Conservation (phyloP, 1,139 yeast genomes). For the Taphrina sp. region DNA sequence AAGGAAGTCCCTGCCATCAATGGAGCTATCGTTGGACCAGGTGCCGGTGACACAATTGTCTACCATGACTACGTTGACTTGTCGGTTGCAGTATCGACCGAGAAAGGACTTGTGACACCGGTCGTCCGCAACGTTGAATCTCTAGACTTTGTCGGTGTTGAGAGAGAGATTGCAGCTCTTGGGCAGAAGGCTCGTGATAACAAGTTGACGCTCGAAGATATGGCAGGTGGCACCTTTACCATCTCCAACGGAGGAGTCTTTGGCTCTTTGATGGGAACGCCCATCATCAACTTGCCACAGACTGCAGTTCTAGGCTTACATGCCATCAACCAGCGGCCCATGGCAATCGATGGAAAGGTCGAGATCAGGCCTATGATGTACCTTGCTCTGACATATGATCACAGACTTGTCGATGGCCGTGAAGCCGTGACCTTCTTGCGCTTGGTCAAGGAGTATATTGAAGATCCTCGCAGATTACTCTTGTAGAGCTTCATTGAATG, state of each 20-base stretch:
- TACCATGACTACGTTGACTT: constrained; percentile 96
- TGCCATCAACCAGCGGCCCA: constrained; percentile 97
- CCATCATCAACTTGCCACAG: constrained; percentile 97
- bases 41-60: constrained; percentile 82
- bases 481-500: not conserved
- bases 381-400: constrained; percentile 96
- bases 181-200: constrained; percentile 97
- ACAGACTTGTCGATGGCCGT: constrained; percentile 97
- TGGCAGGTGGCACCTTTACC: constrained; percentile 99
- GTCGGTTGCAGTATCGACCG: constrained; percentile 97
- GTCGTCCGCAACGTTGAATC: constrained; percentile 97
- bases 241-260: constrained; percentile 99
- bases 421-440: constrained; percentile 97
- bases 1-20: constrained; percentile 94
- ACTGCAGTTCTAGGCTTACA: constrained; percentile 97
- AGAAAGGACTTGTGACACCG: constrained; percentile 98
- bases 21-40: constrained; percentile 77
- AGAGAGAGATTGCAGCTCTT: constrained; percentile 73
- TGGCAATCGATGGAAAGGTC: constrained; percentile 91
- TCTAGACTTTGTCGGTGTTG: constrained; percentile 81
- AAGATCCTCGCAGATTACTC: constrained; percentile 63
- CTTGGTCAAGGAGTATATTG: constrained; percentile 93
- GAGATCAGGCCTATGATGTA: constrained; percentile 99
- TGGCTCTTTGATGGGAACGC: constrained; percentile 88
- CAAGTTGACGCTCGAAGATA: constrained; percentile 93